Evolutionary conservation across 805 yeast species (phyloP).

Genomic region (Grigorovia transvaalensis): DNA sequence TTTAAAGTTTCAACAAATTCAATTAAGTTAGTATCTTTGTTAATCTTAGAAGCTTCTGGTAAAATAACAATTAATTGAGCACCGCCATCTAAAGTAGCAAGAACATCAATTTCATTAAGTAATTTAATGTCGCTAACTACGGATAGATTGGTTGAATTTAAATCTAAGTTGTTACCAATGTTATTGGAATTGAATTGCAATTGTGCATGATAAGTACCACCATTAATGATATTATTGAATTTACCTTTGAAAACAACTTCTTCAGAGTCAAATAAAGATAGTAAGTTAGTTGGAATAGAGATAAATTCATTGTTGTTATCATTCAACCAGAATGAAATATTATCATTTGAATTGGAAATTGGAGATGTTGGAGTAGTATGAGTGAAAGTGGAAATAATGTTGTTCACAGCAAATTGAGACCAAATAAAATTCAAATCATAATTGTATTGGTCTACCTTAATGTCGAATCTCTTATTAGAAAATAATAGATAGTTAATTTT

Average conservation of each 20-base stretch:
- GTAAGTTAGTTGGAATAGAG: slow-evolving; percentile 32
- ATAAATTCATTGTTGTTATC: slow-evolving; percentile 59
- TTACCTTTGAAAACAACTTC: slow-evolving; percentile 47
- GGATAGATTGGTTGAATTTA: slow-evolving; percentile 54
- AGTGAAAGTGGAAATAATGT: slow-evolving; percentile 37
- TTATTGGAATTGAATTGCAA: slow-evolving; percentile 28
- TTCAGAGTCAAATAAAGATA: slow-evolving; percentile 51
- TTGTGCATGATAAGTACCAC: slow-evolving; percentile 70
- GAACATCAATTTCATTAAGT: slow-evolving; percentile 49
- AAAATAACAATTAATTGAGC: slow-evolving; percentile 42
- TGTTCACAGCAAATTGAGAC: slow-evolving; percentile 44
- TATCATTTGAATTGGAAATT: slow-evolving; percentile 10
- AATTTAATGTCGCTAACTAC: slow-evolving; percentile 52
- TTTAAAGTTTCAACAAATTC: slow-evolving; percentile 42
- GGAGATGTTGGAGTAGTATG: slow-evolving; percentile 6
- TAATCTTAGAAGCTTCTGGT: slow-evolving; percentile 23
- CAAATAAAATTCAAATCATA: slow-evolving; percentile 44
- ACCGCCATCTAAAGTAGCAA: slow-evolving; percentile 45
- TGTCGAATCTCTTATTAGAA: slow-evolving; percentile 27
- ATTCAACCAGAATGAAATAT: slow-evolving; percentile 50
- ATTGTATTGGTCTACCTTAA: slow-evolving; percentile 42
- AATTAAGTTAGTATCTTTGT: slow-evolving; percentile 28
- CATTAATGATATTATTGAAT: slow-evolving; percentile 61
- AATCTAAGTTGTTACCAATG: slow-evolving; percentile 16
- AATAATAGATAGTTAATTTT: slow-evolving; percentile 68